Conservation (phyloP, 2,329 filamentous ascomycete species). For the Mariannaea sp. region DNA sequence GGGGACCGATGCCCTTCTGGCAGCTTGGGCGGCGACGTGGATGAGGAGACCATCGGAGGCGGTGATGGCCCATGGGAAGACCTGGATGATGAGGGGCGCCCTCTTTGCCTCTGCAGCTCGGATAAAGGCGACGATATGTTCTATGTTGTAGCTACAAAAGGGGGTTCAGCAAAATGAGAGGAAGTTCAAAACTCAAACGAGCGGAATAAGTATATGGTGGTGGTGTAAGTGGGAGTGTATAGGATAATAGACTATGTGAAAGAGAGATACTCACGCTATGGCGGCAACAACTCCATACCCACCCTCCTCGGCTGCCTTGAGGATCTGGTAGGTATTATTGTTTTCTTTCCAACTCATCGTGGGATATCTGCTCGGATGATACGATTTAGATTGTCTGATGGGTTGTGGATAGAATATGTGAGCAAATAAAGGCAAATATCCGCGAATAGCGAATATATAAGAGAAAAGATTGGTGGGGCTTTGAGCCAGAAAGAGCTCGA, state of each 20-base stretch:
- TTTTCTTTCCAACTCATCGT: constrained; percentile 18
- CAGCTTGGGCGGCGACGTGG: constrained; percentile 59
- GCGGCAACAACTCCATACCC: constrained; percentile 22
- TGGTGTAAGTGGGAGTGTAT: too few relatives aligned
- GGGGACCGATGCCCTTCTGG: constrained; percentile 59
- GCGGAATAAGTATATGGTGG: too few relatives aligned
- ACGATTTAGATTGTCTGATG: not conserved
- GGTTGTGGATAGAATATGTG: not conserved
- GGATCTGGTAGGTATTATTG: constrained; percentile 26
- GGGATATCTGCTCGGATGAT: not conserved
- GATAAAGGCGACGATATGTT: constrained; percentile 70
- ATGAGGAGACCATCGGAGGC: constrained; percentile 55
- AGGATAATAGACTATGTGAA: not conserved
- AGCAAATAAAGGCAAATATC: too few relatives aligned
- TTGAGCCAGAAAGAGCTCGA: constrained; percentile 3
- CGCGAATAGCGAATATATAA: too few relatives aligned
- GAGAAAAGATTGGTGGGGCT: constrained; percentile 2
- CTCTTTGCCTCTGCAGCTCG: constrained; percentile 69
- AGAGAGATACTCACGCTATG: constrained; percentile 16
- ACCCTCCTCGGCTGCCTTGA: constrained; percentile 25
- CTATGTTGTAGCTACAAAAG: constrained; percentile 63
- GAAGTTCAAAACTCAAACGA: not conserved
- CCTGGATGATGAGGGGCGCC: constrained; percentile 69
- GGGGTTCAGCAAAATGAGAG: constrained; percentile 35
- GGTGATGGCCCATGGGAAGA: constrained; percentile 76